Evolutionary conservation across 2,329 filamentous ascomycete genomes (phyloP).

Genomic region (Monosporascus cannonballus): DNA sequence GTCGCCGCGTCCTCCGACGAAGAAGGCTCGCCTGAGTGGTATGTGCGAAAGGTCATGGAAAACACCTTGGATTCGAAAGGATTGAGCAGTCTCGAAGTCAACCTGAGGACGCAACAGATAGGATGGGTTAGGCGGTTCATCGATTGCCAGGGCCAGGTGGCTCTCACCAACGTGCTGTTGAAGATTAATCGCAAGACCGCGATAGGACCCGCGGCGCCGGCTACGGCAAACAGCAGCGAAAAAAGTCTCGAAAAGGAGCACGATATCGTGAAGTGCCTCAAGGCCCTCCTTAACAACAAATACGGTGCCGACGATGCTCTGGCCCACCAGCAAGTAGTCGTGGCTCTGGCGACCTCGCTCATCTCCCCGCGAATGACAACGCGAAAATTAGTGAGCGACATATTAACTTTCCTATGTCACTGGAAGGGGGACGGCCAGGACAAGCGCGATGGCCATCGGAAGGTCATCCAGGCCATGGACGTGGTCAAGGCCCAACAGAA

Average conservation of each 20-base stretch:
- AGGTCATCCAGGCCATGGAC: constrained; percentile 90
- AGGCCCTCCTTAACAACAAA: constrained; percentile 98
- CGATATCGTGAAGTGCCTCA: constrained; percentile 95
- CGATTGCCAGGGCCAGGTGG: constrained; percentile 94
- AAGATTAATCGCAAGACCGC: constrained; percentile 89
- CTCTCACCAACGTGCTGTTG: constrained; percentile 84
- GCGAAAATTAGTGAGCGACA: constrained; percentile 89
- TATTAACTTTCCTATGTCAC: constrained; percentile 91
- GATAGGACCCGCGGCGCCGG: constrained; percentile 61
- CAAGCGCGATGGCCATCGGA: constrained; percentile 76
- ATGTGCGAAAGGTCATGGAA: constrained; percentile 94
- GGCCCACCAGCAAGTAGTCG: constrained; percentile 80
- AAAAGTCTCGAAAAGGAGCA: constrained; percentile 88
- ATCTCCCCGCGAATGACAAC: constrained; percentile 87
- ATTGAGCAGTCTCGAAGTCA: constrained; percentile 88
- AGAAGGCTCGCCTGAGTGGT: constrained; percentile 96
- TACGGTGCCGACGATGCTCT: constrained; percentile 96
- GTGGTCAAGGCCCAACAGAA: constrained; percentile 80
- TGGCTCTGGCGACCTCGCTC: constrained; percentile 79
- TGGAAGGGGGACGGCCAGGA: constrained; percentile 55
- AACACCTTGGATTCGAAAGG: constrained; percentile 89
- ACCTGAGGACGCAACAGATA: constrained; percentile 90
- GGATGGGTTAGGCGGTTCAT: constrained; percentile 96
- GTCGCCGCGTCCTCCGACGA: constrained; percentile 79
- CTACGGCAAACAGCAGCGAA: constrained; percentile 53